These are phyloP conservation scores for Neonectria faginata DNA, from an alignment of 2,329 filamentous ascomycete species.

Conservation along the genomic window DNA sequence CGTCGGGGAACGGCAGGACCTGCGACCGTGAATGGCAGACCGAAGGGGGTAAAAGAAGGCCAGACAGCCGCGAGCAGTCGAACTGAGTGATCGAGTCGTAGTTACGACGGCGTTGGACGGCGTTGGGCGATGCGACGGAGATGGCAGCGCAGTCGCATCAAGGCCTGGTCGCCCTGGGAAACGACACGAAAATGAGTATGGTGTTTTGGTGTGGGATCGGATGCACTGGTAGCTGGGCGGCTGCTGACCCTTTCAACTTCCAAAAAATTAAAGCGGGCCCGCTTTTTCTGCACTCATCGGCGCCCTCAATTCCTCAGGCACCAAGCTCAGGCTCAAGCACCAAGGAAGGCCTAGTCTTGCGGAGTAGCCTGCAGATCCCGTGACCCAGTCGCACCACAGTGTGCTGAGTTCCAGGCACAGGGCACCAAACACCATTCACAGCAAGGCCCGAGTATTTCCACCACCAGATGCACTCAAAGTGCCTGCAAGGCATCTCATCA, in stretches of 20 bases:
- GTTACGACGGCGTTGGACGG: constrained; percentile 34
- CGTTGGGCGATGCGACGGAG: constrained; percentile 42
- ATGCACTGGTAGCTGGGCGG: constrained; percentile 34
- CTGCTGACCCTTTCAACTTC: constrained; percentile 39
- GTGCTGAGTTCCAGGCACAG: not conserved
- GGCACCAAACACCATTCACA: constrained; percentile 2
- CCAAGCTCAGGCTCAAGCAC: constrained; percentile 3
- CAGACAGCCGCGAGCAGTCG: constrained; percentile 22
- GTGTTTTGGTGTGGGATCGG: constrained; percentile 45
- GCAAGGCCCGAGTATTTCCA: not conserved
- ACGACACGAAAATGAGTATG: constrained; percentile 45
- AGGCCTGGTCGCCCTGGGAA: constrained; percentile 47
- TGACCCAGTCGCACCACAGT: constrained; percentile 22
- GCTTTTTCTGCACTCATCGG: constrained; percentile 9
- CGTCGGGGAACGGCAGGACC: constrained; percentile 22
- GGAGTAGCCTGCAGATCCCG: constrained; percentile 15
- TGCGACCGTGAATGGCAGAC: constrained; percentile 20
- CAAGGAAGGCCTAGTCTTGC: not conserved
- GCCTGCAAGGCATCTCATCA: constrained; percentile 12
- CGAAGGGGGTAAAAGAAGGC: constrained; percentile 28
- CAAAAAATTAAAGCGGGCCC: constrained; percentile 33
- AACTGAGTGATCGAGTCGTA: constrained; percentile 33
- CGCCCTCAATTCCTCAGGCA: constrained; percentile 27
- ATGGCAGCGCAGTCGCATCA: constrained; percentile 47
- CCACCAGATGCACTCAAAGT: constrained; percentile 4